Percentiles rank a stretch among this genome's conserved stretches.
These are phyloP conservation scores for Aquilaria sinensis DNA, from an alignment of 345 rosid species.

Conservation along the genomic window DNA sequence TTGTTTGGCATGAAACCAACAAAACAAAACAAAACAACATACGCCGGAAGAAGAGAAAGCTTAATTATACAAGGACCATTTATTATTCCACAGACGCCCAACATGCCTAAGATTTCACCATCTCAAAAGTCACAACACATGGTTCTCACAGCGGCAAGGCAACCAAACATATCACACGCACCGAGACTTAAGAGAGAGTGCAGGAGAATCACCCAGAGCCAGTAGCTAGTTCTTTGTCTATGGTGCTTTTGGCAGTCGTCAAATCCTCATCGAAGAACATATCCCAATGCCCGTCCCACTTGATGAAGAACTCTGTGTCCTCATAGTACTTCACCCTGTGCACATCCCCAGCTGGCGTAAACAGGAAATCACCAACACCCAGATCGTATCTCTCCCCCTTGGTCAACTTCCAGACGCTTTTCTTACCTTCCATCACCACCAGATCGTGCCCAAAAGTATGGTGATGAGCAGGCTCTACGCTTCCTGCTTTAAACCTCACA, in stretches of 20 bases:
- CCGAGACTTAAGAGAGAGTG: too few relatives aligned
- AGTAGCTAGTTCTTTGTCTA: slow-evolving; percentile 21
- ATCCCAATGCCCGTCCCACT: slow-evolving; percentile 96
- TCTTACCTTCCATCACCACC: slow-evolving; percentile 65
- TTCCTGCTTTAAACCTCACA: slow-evolving; percentile 71
- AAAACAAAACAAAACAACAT: too few relatives aligned
- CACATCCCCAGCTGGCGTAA: slow-evolving; percentile 78
- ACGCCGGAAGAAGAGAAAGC: too few relatives aligned
- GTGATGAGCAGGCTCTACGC: slow-evolving; percentile 92
- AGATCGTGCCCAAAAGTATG: slow-evolving; percentile 86
- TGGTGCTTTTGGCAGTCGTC: slow-evolving; percentile 46
- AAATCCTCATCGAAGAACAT: slow-evolving; percentile 78
- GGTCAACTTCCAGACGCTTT: slow-evolving; percentile 78
- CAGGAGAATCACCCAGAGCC: background rate
- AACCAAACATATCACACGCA: too few relatives aligned
- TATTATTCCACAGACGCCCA: too few relatives aligned
- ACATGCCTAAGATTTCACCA: too few relatives aligned
- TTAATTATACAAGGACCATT: too few relatives aligned
- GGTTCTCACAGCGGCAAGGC: too few relatives aligned
- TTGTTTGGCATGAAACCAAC: too few relatives aligned
- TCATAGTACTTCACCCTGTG: slow-evolving; percentile 82
- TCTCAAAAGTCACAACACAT: too few relatives aligned
- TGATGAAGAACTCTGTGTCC: slow-evolving; percentile 84
- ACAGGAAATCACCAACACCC: slow-evolving; percentile 63
- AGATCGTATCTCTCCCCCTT: slow-evolving; percentile 63